Base-by-base conservation (phyloP, 2,329 filamentous ascomycete genomes). In the Annulohypoxylon truncatum region DNA sequence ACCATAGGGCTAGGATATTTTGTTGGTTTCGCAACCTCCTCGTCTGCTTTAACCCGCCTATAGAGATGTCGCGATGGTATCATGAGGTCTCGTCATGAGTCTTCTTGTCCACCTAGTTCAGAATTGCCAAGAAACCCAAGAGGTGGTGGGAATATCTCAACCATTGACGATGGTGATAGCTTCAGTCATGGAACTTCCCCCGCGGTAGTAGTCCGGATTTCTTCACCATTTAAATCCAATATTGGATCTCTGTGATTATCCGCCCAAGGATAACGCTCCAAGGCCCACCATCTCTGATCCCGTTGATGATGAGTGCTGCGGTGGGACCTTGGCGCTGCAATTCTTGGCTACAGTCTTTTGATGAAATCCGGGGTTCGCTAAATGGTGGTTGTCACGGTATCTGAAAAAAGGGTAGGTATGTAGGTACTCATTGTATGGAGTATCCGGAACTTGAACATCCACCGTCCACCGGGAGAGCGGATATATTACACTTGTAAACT, bases 301-400 rank as follows among this genome's bases (percentile, higher is more conserved):
- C 42, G 51, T 62, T 35, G 65, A 55, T 54, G 64, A 52, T 63
- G 42, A 52, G 54, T 61, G 67, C 65, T 70, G 67, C 52, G 47
- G 65, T 68, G 67, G 61, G 56, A 68, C 59, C 67, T 66, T 70
- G 64, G 67, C 65, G 58, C 59, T 61, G 50, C 55, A 47, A 48
- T 61, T 68, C 61, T 61, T 67, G 54, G 55, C 61, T 68, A 65
- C 64, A 66, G 42, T 18, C 52, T 47, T 64, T 66, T 69, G 66
- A 65, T 67, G 66, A 63, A 66, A 69, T 69, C 61, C 33, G 63
- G 68, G 61, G 63, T 67, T 71, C 63, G 68, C 68, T 64, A 68
- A 68, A 31, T 57, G 52, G 46, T 54, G 65, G 62, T 15, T 68
- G 60, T 57, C 60, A 58, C 60, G 66, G 66, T 66, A 66, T 64